Conservation (phyloP, 306 rosid genomes). For the Citrullus mucosospermus region DNA sequence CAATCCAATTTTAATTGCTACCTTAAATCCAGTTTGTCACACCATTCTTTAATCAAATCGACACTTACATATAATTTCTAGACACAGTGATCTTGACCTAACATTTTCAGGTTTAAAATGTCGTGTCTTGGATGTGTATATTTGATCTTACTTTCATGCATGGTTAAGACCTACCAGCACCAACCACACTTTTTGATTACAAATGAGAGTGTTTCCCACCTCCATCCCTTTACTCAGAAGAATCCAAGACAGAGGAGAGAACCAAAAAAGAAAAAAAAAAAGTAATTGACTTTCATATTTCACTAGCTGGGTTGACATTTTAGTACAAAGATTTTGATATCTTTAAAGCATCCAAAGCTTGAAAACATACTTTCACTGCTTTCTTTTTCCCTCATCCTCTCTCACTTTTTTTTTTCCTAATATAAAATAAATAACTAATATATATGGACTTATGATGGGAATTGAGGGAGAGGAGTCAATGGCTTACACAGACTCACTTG, state of each 20-base stretch:
- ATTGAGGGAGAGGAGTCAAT: slow-evolving; percentile 44
- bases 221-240: slow-evolving; percentile 69
- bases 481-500: slow-evolving; percentile 59
- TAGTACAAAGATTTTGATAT: slow-evolving; percentile 15
- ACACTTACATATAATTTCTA: too few relatives aligned
- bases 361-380: slow-evolving; percentile 18
- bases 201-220: slow-evolving; percentile 85
- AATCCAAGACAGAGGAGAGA: slow-evolving; percentile 38
- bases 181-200: slow-evolving; percentile 37
- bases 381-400: not conserved
- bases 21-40: too few relatives aligned
- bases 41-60: too few relatives aligned
- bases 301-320: slow-evolving; percentile 71
- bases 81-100: too few relatives aligned
- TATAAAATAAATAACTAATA: not conserved
- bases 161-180: slow-evolving; percentile 36
- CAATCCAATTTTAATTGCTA: too few relatives aligned
- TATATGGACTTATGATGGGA: slow-evolving; percentile 27
- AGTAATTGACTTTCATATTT: slow-evolving; percentile 56
- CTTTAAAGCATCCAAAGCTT: slow-evolving; percentile 77
- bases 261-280: slow-evolving; percentile 10
- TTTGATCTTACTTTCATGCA: not conserved
- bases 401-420: not conserved
- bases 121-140: not conserved
- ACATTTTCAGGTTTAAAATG: not conserved